Base-by-base conservation (phyloP, 1,284 basidiomycete genomes). In the Apiotrichum gamsii region DNA sequence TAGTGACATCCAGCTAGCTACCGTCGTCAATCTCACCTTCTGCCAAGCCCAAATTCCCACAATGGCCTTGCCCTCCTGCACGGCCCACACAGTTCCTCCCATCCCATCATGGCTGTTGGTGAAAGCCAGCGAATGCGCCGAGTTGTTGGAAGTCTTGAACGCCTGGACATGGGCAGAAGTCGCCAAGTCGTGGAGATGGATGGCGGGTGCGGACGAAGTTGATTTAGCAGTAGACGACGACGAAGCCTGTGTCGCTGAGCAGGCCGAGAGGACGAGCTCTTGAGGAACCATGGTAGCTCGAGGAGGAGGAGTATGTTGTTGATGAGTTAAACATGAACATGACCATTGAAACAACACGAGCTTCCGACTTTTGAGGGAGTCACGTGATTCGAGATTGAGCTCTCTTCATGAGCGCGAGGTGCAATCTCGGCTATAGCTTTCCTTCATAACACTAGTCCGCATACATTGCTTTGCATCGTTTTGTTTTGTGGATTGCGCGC, bases 31-130 rank as follows among this genome's bases (percentile, higher is more conserved):
- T 42, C 58, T 20, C 18, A 75, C 74, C 61, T 74, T 73, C 33
- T 74, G 73, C 66, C 73, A 74, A 3, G 69, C 72, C 74, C 74
- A 76, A 2, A 75, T 61, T 43, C 71, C 63, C 3, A 71, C 50
- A 8, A 73, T 52, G 0, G 70, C 67, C 44, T 75, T 72, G 0
- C 70, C 70, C 39, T 76, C 72, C 49, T 75, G 73, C 0, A 73
- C 62, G 5, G 70, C 69, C 38, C 73, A 62, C 3, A 74, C 51
- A 0, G 60, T 63, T 1, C 73, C 73, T 0, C 73, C 74, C 1
- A 58, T 39, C 2, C 72, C 72, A 25, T 65, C 48, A 4, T 45
- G 30, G 15, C 65, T 70, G 15, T 54, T 57, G 2, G 72, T 60
- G 35, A 54, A 54, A 0, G 64, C 61, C 11, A 73, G 55, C 14